A percentile compares a stretch with the other conserved stretches of the same genome.
These are phyloP conservation scores for Amorphotheca resinae DNA, from an alignment of 495 filamentous ascomycete species.

Conservation along the genomic window DNA sequence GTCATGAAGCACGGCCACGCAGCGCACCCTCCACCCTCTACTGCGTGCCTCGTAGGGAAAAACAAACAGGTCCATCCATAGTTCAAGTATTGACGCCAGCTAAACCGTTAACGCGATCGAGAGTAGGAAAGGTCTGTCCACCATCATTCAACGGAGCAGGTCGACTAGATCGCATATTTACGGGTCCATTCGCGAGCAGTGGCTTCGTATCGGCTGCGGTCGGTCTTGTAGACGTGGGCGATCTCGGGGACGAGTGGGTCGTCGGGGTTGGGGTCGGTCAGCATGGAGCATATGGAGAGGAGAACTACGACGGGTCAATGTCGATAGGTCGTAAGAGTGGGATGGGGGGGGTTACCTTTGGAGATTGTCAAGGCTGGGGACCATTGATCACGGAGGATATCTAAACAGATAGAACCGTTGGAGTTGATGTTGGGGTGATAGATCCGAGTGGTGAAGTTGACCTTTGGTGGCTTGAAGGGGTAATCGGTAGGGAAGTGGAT, in stretches of 20 bases:
- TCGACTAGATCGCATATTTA: constrained; percentile 81
- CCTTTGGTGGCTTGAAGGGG: constrained; percentile 99
- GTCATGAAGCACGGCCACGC: not conserved
- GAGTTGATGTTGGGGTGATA: constrained; percentile 99
- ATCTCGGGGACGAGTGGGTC: constrained; percentile 98
- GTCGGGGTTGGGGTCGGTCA: constrained; percentile 98
- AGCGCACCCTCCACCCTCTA: not conserved
- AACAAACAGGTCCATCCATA: not conserved
- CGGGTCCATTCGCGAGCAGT: constrained; percentile 97
- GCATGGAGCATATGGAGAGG: constrained; percentile 98
- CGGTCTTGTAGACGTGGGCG: constrained; percentile 99
- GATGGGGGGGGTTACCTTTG: constrained; percentile 57
- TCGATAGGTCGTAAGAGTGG: not conserved
- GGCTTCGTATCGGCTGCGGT: constrained; percentile 86
- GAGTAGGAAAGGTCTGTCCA: not conserved
- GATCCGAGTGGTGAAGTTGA: constrained; percentile 99
- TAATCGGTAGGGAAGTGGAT: constrained; percentile 99
- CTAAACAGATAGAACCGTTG: constrained; percentile 96
- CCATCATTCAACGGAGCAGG: constrained; percentile 14
- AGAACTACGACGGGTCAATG: constrained; percentile 40
- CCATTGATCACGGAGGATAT: constrained; percentile 98
- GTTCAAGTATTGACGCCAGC: not conserved
- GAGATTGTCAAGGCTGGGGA: constrained; percentile 97
- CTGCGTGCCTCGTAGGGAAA: not conserved
- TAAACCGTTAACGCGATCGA: not conserved